A percentile compares a stretch with the other conserved stretches of the same genome.
These are phyloP conservation scores for Yarrowia sp. DNA, from an alignment of 805 yeast species.

Conservation along the genomic window DNA sequence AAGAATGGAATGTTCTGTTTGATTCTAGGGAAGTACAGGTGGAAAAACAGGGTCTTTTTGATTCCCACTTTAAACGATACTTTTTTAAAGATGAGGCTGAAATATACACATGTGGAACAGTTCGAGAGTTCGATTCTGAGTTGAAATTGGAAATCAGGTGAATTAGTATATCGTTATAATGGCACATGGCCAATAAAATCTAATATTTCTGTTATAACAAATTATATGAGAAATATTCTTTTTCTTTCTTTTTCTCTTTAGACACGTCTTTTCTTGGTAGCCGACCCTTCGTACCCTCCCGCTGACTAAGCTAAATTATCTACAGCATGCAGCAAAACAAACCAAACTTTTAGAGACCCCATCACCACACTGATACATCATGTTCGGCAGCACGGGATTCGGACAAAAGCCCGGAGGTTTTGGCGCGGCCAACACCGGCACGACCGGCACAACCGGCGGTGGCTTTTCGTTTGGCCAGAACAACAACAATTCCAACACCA, in stretches of 20 bases:
- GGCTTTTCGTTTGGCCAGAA: constrained; percentile 40
- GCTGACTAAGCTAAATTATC: too few species aligned
- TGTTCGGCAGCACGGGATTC: constrained; percentile 34
- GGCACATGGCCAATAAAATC: too few species aligned
- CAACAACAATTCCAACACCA: constrained; percentile 29
- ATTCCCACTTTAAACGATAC: too few species aligned
- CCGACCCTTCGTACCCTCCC: too few species aligned
- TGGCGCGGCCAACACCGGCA: constrained; percentile 8
- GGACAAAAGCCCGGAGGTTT: constrained; percentile 2
- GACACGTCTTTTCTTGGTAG: not conserved
- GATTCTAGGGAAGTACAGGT: not conserved
- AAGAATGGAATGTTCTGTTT: too few species aligned
- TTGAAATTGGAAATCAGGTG: too few species aligned
- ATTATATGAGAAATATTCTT: too few species aligned
- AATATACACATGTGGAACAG: too few species aligned
- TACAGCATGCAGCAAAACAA: constrained; percentile 23
- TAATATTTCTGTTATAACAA: too few species aligned
- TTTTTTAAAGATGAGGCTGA: too few species aligned
- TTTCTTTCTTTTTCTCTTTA: not conserved
- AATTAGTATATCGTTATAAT: too few species aligned
- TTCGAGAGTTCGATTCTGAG: too few species aligned
- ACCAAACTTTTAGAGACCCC: not conserved
- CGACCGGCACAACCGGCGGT: constrained; percentile 26
- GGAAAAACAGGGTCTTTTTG: not conserved
- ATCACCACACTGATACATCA: constrained; percentile 26